A percentile compares a stretch with the other conserved stretches of the same genome.
Evolutionary conservation across 2,329 filamentous ascomycete species (phyloP).

Genomic region (Apiospora marii): DNA sequence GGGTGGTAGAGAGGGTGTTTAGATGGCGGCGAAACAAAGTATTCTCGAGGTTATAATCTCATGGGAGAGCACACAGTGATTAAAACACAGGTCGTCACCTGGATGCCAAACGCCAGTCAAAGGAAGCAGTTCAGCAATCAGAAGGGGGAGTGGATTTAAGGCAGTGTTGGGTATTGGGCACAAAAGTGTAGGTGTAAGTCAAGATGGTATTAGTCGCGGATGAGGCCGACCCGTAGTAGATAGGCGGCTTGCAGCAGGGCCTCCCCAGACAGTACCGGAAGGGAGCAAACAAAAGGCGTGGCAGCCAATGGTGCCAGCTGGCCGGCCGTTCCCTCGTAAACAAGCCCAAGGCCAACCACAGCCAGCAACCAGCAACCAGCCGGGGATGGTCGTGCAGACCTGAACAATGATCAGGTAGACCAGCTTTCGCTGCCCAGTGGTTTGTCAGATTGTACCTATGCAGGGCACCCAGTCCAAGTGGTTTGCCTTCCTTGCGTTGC

Average conservation of each 20-base stretch:
- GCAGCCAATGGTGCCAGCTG: background rate
- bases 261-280: background rate
- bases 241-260: slow-evolving; percentile 8
- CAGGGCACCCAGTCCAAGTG: background rate
- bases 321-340: background rate
- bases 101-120: background rate
- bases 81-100: background rate
- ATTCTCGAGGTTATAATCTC: slow-evolving; percentile 22
- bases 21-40: slow-evolving; percentile 18
- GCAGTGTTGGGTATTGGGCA: slow-evolving; percentile 5
- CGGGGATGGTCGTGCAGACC: background rate
- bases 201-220: background rate
- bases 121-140: background rate
- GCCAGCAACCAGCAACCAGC: background rate
- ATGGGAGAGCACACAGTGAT: background rate
- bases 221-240: background rate
- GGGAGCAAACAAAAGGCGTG: background rate
- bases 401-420: background rate
- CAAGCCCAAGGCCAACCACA: background rate
- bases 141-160: background rate
- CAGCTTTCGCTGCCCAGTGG: background rate
- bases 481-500: background rate
- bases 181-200: slow-evolving; percentile 4
- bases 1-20: slow-evolving; percentile 27
- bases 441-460: background rate